Base-by-base conservation (phyloP, 257 asterid species). In the Forsythia suspensa region DNA sequence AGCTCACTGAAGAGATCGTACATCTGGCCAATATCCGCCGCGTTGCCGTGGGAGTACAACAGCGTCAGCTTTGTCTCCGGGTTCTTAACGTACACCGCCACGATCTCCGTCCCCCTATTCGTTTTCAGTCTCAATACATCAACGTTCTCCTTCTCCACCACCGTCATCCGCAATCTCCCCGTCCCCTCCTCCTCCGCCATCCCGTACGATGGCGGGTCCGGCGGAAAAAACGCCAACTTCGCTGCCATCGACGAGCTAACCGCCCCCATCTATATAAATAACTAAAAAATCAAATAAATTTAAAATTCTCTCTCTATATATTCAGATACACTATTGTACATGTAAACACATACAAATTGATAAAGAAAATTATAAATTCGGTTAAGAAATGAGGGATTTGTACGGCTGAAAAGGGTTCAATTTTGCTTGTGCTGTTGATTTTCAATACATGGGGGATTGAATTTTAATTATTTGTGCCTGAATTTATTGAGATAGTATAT, bases 21-120 rank as follows among this genome's bases (percentile, higher is more conserved):
- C 98, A 95, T 95, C 89, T 95, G 98, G 69, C 98, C 98, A 69
- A 94, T 88, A 91, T 94, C 98, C 81, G 98, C 96, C 13, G 98
- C 98, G 83, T 95, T 95, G 6, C 98, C 98, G 84, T 95, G 98
- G 12, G 98, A 95, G 88, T 95, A 95, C 77, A 95, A 55, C 72
- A 95, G 75, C 70, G 98, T 92, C 48, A 95, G 87, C 81, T 84
- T 87, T 77, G 98, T 97, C 83, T 82, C 52, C 76, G 98, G 93
- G 75, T 91, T 95, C 85, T 81, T 90, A 69, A 92, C 90, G 68
- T 90, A 94, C 77, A 94, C 74, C 59, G 94, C 91, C 78, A 90
- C 92, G 87, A 94, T 89, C 89, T 87, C 86, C 76, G 88, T 87
- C 78, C 96, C 97, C 43, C 87, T 91, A 82, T 90, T 91, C 36